Evolutionary conservation across 352 stramenopile genomes (phyloP).

Genomic region (Pythium oligandrum): DNA sequence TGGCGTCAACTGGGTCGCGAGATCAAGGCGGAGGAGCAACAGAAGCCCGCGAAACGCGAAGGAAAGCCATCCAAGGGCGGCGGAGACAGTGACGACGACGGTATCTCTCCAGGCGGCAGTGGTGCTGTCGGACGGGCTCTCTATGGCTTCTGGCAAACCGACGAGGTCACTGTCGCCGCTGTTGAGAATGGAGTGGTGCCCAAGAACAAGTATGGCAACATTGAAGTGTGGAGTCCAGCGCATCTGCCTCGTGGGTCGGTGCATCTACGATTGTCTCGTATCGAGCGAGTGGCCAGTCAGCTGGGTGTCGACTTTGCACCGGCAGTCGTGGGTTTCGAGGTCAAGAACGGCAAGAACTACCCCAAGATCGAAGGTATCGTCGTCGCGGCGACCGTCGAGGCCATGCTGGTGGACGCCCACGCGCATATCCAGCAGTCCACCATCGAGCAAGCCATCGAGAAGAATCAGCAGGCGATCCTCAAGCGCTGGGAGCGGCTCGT

Average conservation of each 20-base stretch:
- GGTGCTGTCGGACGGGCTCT: conserved; percentile 18
- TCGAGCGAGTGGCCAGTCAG: conserved; percentile 54
- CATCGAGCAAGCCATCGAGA: conserved; percentile 69
- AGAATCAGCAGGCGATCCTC: conserved; percentile 50
- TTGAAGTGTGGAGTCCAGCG: conserved; percentile 78
- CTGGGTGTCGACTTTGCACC: conserved; percentile 77
- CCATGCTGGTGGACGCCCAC: conserved; percentile 64
- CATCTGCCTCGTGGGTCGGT: conserved; percentile 54
- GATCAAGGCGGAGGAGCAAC: conserved; percentile 43
- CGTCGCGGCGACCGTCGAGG: conserved; percentile 33
- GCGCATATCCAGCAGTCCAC: conserved; percentile 50
- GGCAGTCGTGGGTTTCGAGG: conserved; percentile 80
- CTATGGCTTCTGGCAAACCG: conserved; percentile 81
- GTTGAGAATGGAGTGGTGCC: conserved; percentile 64
- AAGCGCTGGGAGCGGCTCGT: conserved; percentile 66
- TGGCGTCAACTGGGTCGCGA: conserved; percentile 68
- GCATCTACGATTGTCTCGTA: conserved; percentile 59
- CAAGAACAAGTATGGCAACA: conserved; percentile 86
- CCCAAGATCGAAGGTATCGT: conserved; percentile 77
- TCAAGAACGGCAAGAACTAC: conserved; percentile 49
- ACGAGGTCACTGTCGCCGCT: conserved; percentile 33
- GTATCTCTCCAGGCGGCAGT: conserved; percentile 8
- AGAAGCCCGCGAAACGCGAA: conserved; percentile 45
- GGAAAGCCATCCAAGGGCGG: conserved; percentile 5
- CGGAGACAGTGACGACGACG: conserved; percentile 8